These are phyloP conservation scores for Clitopilus hobsonii DNA, from an alignment of 768 basidiomycete species.

Conservation along the genomic window DNA sequence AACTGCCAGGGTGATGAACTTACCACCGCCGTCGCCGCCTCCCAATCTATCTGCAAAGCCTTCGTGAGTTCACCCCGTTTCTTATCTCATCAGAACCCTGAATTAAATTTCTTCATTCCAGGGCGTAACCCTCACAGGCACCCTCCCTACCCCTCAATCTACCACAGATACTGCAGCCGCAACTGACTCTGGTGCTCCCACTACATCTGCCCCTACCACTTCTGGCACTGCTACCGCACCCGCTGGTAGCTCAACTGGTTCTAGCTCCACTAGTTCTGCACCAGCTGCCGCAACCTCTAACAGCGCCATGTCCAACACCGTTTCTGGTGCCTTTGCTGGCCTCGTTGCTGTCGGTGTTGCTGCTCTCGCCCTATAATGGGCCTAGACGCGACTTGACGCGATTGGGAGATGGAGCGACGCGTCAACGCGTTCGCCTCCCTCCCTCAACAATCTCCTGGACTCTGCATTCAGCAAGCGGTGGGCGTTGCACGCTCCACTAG, in stretches of 20 bases:
- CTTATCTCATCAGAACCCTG: not conserved
- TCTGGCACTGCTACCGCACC: slow-evolving; percentile 1
- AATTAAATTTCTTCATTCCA: slow-evolving; percentile 14
- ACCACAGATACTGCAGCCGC: not conserved
- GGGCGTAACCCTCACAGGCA: slow-evolving; percentile 49
- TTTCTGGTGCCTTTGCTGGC: slow-evolving; percentile 32
- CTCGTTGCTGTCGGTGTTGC: slow-evolving; percentile 39
- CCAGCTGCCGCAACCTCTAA: slow-evolving; percentile 9
- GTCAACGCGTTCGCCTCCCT: not conserved
- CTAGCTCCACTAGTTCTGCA: slow-evolving; percentile 10
- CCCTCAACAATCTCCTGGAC: not conserved
- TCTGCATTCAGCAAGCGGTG: not conserved
- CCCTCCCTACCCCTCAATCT: slow-evolving; percentile 10
- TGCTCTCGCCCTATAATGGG: slow-evolving; percentile 38
- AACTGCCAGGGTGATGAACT: slow-evolving; percentile 48
- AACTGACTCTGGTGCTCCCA: slow-evolving; percentile 2
- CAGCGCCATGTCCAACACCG: slow-evolving; percentile 19
- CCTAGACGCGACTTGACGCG: too few species aligned
- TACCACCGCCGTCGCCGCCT: slow-evolving; percentile 30
- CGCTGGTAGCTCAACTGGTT: slow-evolving; percentile 5
- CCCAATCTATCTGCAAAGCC: slow-evolving; percentile 38
- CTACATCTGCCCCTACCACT: slow-evolving; percentile 4
- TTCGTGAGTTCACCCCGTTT: slow-evolving; percentile 37
- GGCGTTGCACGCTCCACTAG: not conserved
- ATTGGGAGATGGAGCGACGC: too few species aligned